A percentile compares a stretch with the other conserved stretches of the same genome.
Evolutionary conservation across 106 monocot genomes (phyloP).

Genomic region (Dendrobium officinale): DNA sequence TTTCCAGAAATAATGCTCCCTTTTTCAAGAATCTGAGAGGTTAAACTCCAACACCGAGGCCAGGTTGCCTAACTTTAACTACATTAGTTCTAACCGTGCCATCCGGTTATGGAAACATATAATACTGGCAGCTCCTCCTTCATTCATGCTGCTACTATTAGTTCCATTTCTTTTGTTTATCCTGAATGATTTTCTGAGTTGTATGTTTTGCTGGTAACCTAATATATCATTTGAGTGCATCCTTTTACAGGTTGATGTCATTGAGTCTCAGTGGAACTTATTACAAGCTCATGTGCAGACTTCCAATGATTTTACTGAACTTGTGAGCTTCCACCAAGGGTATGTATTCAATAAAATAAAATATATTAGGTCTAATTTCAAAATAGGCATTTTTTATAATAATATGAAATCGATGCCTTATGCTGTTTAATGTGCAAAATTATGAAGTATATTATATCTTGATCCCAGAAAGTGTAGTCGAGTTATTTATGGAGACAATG

Average conservation of each 20-base stretch:
- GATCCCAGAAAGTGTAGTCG: not conserved
- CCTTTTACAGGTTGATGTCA: conserved; percentile 88
- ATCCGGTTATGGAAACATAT: not conserved
- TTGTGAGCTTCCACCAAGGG: conserved; percentile 97
- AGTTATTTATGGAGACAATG: not conserved
- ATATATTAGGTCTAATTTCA: not conserved
- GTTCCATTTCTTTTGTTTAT: not conserved
- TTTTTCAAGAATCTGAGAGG: no score
- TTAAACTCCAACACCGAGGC: not conserved
- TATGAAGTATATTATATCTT: not conserved
- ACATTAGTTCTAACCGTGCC: not conserved
- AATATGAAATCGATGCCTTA: not conserved
- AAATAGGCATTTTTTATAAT: not conserved
- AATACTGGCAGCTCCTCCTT: not conserved
- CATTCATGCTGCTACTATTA: not conserved
- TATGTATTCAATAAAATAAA: conserved; percentile 31
- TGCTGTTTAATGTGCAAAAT: not conserved
- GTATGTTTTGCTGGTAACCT: not conserved
- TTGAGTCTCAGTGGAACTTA: conserved; percentile 97
- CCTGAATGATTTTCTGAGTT: not conserved
- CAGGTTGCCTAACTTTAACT: not conserved
- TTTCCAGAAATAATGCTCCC: no score
- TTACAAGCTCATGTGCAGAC: conserved; percentile 88
- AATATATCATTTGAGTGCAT: not conserved
- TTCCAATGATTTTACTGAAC: conserved; percentile 98